Evolutionary conservation across 306 rosid species (phyloP).

Genomic region (Calophaca sinica): DNA sequence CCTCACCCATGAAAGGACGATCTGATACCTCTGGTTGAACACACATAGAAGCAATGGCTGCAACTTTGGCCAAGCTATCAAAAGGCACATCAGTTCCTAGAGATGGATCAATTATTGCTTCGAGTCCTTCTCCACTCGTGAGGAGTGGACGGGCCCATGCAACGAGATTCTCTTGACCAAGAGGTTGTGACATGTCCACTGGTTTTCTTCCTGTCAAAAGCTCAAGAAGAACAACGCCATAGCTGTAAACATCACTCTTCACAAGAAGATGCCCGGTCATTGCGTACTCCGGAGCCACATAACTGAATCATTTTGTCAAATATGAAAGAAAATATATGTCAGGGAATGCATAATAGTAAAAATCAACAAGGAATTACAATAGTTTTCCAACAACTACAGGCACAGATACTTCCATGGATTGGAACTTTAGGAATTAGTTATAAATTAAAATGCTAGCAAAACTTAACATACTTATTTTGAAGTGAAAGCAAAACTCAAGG

Average conservation of each 20-base stretch:
- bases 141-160: slow-evolving; percentile 95
- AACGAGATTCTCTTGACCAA: slow-evolving; percentile 94
- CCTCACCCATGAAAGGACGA: slow-evolving; percentile 97
- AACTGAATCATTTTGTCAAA: slow-evolving; percentile 56
- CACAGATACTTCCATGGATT: not conserved
- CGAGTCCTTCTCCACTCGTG: slow-evolving; percentile 80
- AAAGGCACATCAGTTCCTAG: slow-evolving; percentile 64
- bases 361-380: slow-evolving; percentile 22
- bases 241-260: slow-evolving; percentile 96
- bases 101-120: slow-evolving; percentile 65
- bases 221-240: slow-evolving; percentile 97
- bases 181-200: slow-evolving; percentile 90
- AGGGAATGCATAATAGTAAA: slow-evolving; percentile 15
- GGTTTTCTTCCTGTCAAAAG: slow-evolving; percentile 91
- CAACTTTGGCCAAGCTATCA: slow-evolving; percentile 86
- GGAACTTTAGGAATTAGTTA: no score
- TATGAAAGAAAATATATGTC: slow-evolving; percentile 36
- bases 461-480: not conserved
- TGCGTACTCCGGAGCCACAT: slow-evolving; percentile 97
- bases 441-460: no score
- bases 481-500: not conserved
- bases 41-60: slow-evolving; percentile 99
- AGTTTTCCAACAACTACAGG: not conserved
- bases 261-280: slow-evolving; percentile 99
- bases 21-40: slow-evolving; percentile 96